Evolutionary conservation across 2,329 filamentous ascomycete species (phyloP).

Genomic region (Elsinoe perseae): DNA sequence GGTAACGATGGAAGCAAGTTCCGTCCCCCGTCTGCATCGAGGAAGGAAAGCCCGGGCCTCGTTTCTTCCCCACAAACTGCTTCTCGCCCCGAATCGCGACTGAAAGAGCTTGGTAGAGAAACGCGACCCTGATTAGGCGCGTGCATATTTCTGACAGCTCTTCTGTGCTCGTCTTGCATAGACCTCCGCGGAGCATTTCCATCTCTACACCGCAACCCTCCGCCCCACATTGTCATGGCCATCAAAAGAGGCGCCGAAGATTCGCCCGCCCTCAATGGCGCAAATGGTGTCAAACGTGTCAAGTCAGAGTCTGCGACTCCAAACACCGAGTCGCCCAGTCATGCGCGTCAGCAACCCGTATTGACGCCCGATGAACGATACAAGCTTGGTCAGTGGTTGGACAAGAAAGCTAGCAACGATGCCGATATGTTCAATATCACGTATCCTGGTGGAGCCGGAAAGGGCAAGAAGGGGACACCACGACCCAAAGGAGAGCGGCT

Average conservation of each 20-base stretch:
- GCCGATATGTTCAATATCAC: conserved; percentile 12
- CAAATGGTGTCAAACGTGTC: conserved; percentile 9
- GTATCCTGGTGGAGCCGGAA: conserved; percentile 12
- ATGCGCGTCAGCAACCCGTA: conserved; percentile 2
- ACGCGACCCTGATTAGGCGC: conserved; percentile 6
- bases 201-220: neutral
- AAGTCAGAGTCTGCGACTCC: neutral
- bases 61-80: conserved; percentile 4
- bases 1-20: neutral
- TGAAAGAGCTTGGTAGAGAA: neutral
- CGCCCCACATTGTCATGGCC: neutral
- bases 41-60: neutral
- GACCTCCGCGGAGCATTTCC: neutral
- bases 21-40: neutral
- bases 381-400: conserved; percentile 14
- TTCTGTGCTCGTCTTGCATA: neutral
- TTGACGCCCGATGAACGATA: neutral
- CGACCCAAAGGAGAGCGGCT: conserved; percentile 8
- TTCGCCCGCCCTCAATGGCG: neutral
- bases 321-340: neutral
- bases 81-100: neutral
- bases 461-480: conserved; percentile 14
- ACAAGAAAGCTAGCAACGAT: conserved; percentile 12
- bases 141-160: neutral
- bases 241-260: conserved; percentile 4